Evolutionary conservation across 768 basidiomycete genomes (phyloP).

Genomic region (Suillus hirtellus): DNA sequence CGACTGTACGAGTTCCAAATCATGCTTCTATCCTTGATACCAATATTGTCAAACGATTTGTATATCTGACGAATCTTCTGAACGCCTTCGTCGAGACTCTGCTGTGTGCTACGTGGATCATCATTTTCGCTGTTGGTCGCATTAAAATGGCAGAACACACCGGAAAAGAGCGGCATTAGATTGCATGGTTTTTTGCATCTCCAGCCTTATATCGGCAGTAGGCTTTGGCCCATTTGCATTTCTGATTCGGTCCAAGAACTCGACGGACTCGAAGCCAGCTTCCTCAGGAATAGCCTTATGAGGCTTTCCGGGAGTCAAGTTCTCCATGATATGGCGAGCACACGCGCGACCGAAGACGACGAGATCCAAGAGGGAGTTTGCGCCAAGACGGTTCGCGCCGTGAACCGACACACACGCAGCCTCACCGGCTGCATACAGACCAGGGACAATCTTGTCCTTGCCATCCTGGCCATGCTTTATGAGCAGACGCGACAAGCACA

Average conservation of each 20-base stretch:
- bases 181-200: constrained; percentile 99
- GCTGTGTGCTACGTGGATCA: constrained; percentile 65
- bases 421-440: constrained; percentile 97
- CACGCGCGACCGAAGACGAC: constrained; percentile 99
- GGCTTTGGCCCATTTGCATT: constrained; percentile 78
- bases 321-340: constrained; percentile 95
- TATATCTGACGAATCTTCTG: constrained; percentile 83
- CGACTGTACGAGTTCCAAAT: constrained; percentile 96
- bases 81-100: constrained; percentile 90
- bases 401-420: constrained; percentile 99
- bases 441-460: constrained; percentile 92
- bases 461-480: constrained; percentile 49
- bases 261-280: constrained; percentile 81
- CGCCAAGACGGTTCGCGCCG: constrained; percentile 98
- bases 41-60: constrained; percentile 85
- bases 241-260: constrained; percentile 87
- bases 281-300: constrained; percentile 88
- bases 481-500: neutral
- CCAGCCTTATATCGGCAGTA: constrained; percentile 87
- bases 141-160: constrained; percentile 34
- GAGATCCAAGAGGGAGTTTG: constrained; percentile 97
- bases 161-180: constrained; percentile 97
- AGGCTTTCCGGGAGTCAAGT: constrained; percentile 81
- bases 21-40: constrained; percentile 98
- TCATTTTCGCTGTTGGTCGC: constrained; percentile 9